Evolutionary conservation across 2,329 filamentous ascomycete species (phyloP), one percentile per base, ranked within the genome.

Genomic region (Cordyceps cateniannulata): DNA sequence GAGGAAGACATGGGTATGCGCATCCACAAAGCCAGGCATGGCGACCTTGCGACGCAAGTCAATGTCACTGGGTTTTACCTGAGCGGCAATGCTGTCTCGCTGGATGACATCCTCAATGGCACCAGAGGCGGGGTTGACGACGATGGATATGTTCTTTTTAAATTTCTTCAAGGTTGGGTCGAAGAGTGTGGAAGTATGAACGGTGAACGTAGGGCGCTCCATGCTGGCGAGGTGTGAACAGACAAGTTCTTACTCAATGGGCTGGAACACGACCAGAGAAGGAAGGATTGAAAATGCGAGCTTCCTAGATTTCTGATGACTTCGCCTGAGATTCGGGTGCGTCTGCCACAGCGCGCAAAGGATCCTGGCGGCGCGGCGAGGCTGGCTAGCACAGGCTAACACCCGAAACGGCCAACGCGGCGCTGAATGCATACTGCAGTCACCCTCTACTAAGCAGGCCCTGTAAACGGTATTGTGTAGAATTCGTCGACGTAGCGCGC

Each of bases 1-100:
- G 8, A 83, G 71, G 64, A 84, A 83, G n/a, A 84, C 75, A 66
- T 84, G 81, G 0, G 81, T 82, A 64, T 84, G 81, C 0, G 80
- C 77, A 66, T 84, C 81, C 4, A 84, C 80, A 5, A 83, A 71
- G 10, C 81, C 81, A 0, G 81, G 81, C 55, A 83, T 72, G 5
- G 81, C 78, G 24, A 77, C 72, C 60, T 78, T 75, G 60, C 79
- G 78, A 10, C 82, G 77, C n/a, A 85, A 76, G 62, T 85, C 80
- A 64, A 86, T 78, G 45, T 81, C 76, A 18, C 69, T 72, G 5
- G 69, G 66, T 3, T 66, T 60, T 12, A 68, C 63, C 42, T 69
- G 64, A n/a, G 69, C 60, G n/a, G 61, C 61, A n/a, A 62, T 57
- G 7, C 66, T 61, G 22, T 66, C 57, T 32, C 73, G 70, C 25